Evolutionary conservation across 495 filamentous ascomycete genomes (phyloP), one percentile per base, ranked within the genome.

Genomic region (Aspergillus baeticus): DNA sequence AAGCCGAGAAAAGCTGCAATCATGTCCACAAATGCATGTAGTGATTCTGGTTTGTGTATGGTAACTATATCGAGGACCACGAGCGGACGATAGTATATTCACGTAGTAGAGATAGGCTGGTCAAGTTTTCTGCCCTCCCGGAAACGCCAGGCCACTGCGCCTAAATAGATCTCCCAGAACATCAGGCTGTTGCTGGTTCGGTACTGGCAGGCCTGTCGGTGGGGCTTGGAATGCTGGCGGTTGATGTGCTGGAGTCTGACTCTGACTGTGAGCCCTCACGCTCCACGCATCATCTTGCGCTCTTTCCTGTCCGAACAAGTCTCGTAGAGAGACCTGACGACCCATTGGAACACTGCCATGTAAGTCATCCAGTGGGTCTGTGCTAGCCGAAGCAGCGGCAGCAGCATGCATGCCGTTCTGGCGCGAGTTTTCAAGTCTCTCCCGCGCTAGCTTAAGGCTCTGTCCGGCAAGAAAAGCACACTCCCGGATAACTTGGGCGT

Each of bases 231-330:
- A 62, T 7, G 48, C 54, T 21, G 45, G 60, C 23, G 63, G 53
- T 41, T 61, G 58, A 13, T 63, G 62, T 20, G 14, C 49, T 13
- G 66, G 66, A 2, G 20, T 4, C 20, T 29, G 26, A 18, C 53
- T 51, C 21, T 72, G 46, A 59, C 74, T 71, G 59, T 81, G 71
- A 36, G 76, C 76, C 20, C 69, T 69, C 10, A 78, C 71, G 58
- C 73, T 80, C 74, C 76, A 81, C 10, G 59, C 78, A 56, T 78
- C 72, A 61, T 83, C 80, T 43, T 78, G 69, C 15, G 73, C 72
- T 18, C 79, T 69, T 61, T 83, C 80, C 56, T 80, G 78, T 6
- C 79, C 79, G 57, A 85, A 83, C 0, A 84, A 54, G 60, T 85
- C 78, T 54, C 79, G 72, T 17, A 85, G 61, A 10, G 76, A 79